Evolutionary conservation across 495 filamentous ascomycete species (phyloP).

Genomic region (Apiosordaria backusii): DNA sequence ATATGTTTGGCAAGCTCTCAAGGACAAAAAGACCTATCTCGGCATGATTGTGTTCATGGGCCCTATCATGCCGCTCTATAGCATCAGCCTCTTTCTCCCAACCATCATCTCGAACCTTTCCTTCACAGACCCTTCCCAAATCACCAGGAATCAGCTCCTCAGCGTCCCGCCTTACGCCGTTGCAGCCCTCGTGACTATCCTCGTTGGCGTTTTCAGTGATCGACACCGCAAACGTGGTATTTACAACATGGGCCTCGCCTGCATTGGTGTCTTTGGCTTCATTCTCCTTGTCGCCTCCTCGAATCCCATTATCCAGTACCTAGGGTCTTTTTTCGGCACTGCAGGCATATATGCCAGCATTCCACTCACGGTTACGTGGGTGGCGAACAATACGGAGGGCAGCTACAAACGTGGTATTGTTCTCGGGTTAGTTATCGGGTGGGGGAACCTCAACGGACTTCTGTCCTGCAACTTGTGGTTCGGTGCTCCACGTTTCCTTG

Average conservation of each 20-base stretch:
- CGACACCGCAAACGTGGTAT: conserved; percentile 71
- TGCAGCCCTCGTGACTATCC: conserved; percentile 72
- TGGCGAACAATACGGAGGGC: conserved; percentile 85
- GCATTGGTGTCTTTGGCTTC: conserved; percentile 76
- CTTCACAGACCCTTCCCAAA: conserved; percentile 47
- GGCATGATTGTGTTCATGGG: conserved; percentile 81
- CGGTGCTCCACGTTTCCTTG: conserved; percentile 41
- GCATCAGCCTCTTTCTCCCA: conserved; percentile 86
- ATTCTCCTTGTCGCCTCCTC: conserved; percentile 67
- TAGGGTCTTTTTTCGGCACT: conserved; percentile 79
- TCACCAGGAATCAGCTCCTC: conserved; percentile 72
- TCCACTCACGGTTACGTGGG: conserved; percentile 85
- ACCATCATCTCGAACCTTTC: conserved; percentile 76
- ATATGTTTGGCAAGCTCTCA: conserved; percentile 71
- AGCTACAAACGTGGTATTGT: conserved; percentile 89
- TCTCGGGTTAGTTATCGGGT: conserved; percentile 82
- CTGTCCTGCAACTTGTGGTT: conserved; percentile 70
- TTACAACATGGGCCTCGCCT: conserved; percentile 72
- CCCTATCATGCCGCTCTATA: conserved; percentile 70
- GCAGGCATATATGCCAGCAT: conserved; percentile 90
- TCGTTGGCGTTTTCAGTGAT: conserved; percentile 75
- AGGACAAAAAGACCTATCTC: conserved; percentile 84
- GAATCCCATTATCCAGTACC: conserved; percentile 66
- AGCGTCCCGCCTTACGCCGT: conserved; percentile 84
- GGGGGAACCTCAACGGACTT: conserved; percentile 90